Conservation (phyloP, 2,329 filamentous ascomycete species). For the Trichoderma semiorbis region DNA sequence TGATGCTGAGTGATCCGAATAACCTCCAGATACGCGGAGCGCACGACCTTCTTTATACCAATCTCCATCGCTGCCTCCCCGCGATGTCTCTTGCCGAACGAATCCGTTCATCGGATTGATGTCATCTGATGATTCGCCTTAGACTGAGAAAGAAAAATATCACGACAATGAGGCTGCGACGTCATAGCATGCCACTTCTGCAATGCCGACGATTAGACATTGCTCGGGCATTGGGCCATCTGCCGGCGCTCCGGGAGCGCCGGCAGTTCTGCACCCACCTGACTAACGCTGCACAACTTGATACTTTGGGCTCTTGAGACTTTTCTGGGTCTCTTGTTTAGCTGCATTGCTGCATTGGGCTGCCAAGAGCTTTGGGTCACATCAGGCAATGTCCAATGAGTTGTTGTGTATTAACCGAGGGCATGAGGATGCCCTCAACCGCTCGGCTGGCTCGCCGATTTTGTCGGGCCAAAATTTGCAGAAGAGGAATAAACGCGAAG, state of each 20-base stretch:
- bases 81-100: background rate
- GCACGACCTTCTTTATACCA: constrained; percentile 1
- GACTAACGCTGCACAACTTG: background rate
- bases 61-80: background rate
- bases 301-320: background rate
- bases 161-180: background rate
- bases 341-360: background rate
- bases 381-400: background rate
- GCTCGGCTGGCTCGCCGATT: background rate
- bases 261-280: constrained; percentile 11
- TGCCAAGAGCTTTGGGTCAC: background rate
- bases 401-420: background rate
- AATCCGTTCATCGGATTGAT: constrained; percentile 5
- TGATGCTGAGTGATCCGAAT: background rate
- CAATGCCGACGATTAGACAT: background rate
- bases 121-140: constrained; percentile 10
- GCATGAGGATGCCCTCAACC: background rate
- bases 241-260: constrained; percentile 12
- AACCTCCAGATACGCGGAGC: constrained; percentile 6
- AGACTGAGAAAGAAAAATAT: background rate
- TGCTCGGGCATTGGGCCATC: constrained; percentile 8
- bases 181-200: constrained; percentile 15
- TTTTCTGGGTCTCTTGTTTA: background rate
- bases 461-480: background rate
- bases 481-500: background rate